Conservation (phyloP, 2,329 filamentous ascomycete species). For the Ophiosphaerella narmari region DNA sequence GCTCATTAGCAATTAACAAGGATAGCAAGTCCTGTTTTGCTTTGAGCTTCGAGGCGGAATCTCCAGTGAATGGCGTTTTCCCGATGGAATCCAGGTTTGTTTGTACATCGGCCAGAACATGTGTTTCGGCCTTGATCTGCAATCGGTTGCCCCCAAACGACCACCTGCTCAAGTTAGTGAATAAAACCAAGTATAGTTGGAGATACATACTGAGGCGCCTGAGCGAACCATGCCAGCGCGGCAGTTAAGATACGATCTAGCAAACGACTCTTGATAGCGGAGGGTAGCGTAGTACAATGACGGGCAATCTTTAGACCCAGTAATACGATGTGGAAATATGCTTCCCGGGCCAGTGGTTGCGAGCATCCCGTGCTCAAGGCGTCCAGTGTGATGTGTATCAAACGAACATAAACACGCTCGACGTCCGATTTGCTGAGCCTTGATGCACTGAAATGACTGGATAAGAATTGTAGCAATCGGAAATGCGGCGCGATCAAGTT, state of each 20-base stretch:
- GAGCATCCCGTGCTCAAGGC: conserved; percentile 66
- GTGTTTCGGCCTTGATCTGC: conserved; percentile 90
- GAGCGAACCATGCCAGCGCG: conserved; percentile 85
- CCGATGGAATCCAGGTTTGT: conserved; percentile 67
- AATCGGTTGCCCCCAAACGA: conserved; percentile 93
- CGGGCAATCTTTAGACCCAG: conserved; percentile 80
- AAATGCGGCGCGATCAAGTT: conserved; percentile 86
- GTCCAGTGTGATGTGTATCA: conserved; percentile 78
- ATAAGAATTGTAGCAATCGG: conserved; percentile 83
- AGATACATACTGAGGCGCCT: conserved; percentile 65
- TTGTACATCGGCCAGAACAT: conserved; percentile 76
- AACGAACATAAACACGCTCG: conserved; percentile 78
- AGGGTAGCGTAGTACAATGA: conserved; percentile 67
- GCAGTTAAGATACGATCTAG: conserved; percentile 90
- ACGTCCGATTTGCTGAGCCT: conserved; percentile 82
- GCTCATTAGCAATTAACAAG: conserved; percentile 81
- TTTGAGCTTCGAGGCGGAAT: conserved; percentile 66
- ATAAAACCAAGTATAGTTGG: neutral
- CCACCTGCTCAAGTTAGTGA: conserved; percentile 61
- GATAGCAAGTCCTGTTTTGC: conserved; percentile 83
- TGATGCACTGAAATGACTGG: conserved; percentile 92
- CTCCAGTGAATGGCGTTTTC: conserved; percentile 57
- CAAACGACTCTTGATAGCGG: conserved; percentile 75
- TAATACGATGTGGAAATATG: conserved; percentile 86
- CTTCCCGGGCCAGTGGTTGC: conserved; percentile 87